phyloP scores from a whole-genome alignment of 805 yeast genomes.

The Priceomyces melissophilus region DNA sequence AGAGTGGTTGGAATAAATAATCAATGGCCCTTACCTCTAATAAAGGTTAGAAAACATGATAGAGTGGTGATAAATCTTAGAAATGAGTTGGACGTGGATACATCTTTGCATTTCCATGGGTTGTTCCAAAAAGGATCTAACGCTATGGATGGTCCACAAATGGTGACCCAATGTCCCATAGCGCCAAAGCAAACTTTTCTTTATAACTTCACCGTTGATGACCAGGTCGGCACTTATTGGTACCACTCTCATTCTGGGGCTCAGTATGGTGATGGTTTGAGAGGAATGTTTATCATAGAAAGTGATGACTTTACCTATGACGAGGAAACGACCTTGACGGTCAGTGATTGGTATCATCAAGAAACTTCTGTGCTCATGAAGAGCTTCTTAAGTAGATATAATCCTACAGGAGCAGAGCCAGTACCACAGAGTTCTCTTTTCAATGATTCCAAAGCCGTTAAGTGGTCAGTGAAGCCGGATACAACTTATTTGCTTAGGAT shows the following conservation, averaged over 20 bases:
- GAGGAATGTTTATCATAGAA: slow-evolving; percentile 66
- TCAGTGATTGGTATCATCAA: slow-evolving; percentile 89
- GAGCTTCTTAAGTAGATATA: slow-evolving; percentile 63
- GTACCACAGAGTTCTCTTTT: slow-evolving; percentile 78
- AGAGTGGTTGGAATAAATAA: slow-evolving; percentile 57
- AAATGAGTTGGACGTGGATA: slow-evolving; percentile 33
- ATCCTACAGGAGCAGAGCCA: slow-evolving; percentile 99
- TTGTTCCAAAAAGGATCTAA: slow-evolving; percentile 36
- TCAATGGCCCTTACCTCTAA: slow-evolving; percentile 43
- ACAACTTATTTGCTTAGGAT: slow-evolving; percentile 80
- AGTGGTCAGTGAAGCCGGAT: slow-evolving; percentile 80
- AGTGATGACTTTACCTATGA: slow-evolving; percentile 47
- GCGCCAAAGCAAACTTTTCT: slow-evolving; percentile 36
- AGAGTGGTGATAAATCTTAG: slow-evolving; percentile 35
- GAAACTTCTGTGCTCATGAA: slow-evolving; percentile 48
- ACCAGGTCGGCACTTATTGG: slow-evolving; percentile 51
- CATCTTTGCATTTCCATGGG: slow-evolving; percentile 46
- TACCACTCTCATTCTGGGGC: slow-evolving; percentile 77
- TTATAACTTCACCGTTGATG: slow-evolving; percentile 36
- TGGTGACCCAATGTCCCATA: slow-evolving; percentile 46
- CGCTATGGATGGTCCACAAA: slow-evolving; percentile 45
- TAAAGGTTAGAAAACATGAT: slow-evolving; percentile 37
- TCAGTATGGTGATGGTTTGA: slow-evolving; percentile 75
- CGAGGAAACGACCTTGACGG: slow-evolving; percentile 65
- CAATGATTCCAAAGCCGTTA: slow-evolving; percentile 74